Percentiles rank a stretch among this genome's conserved stretches.
These are phyloP conservation scores for Albophoma yamanashiensis DNA, from an alignment of 2,329 filamentous ascomycete species.

Conservation along the genomic window DNA sequence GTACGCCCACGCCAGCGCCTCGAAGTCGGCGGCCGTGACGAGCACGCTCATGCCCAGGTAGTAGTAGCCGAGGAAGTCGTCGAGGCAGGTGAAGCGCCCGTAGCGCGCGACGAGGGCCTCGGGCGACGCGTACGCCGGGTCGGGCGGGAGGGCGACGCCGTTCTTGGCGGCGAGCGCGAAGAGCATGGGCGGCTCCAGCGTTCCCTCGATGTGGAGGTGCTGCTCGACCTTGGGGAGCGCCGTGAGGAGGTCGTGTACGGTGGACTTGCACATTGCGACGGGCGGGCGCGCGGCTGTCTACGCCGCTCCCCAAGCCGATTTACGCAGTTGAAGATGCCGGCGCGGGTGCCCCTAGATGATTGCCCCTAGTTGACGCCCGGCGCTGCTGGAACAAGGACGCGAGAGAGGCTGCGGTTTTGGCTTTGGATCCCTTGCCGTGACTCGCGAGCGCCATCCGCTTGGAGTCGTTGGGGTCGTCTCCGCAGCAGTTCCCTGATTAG, in stretches of 20 bases:
- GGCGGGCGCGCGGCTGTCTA: not conserved
- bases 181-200: constrained; percentile 57
- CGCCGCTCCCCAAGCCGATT: not conserved
- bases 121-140: constrained; percentile 52
- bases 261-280: constrained; percentile 39
- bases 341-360: not conserved
- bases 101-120: constrained; percentile 53
- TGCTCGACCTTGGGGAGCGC: constrained; percentile 72
- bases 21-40: constrained; percentile 55
- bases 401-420: not conserved
- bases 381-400: not conserved
- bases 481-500: not conserved
- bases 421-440: not conserved
- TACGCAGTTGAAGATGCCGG: not conserved
- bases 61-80: constrained; percentile 69
- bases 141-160: constrained; percentile 49
- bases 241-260: constrained; percentile 44
- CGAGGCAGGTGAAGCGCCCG: constrained; percentile 54
- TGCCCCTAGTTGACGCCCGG: not conserved
- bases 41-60: constrained; percentile 67
- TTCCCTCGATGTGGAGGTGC: constrained; percentile 71
- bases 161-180: constrained; percentile 61
- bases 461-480: not conserved
- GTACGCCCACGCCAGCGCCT: constrained; percentile 62
- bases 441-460: not conserved